Conservation (phyloP, 306 rosid genomes). For the Cucumis hystrix region DNA sequence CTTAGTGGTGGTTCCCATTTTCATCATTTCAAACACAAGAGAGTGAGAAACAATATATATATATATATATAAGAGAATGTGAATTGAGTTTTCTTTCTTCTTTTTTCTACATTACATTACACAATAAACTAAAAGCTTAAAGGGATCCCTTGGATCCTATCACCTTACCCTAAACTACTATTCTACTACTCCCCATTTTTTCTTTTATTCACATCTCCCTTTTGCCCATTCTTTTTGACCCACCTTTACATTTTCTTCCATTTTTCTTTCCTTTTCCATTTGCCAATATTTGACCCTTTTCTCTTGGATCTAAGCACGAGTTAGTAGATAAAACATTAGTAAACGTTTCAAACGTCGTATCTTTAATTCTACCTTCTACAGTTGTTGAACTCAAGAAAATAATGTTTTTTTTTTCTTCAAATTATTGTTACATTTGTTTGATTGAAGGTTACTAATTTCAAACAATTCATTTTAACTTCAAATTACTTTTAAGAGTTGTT, state of each 20-base stretch:
- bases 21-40: conserved; percentile 28
- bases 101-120: neutral
- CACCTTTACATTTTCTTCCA: conserved; percentile 9
- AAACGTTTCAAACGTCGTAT: too few relatives aligned
- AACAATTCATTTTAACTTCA: neutral
- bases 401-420: neutral
- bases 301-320: too few relatives aligned
- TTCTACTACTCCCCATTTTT: neutral
- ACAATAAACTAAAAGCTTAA: conserved; percentile 9
- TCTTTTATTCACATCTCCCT: neutral
- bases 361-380: too few relatives aligned
- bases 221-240: conserved; percentile 29
- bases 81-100: neutral
- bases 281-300: conserved; percentile 26
- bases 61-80: neutral
- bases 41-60: neutral
- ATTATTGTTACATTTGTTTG: neutral
- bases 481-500: neutral
- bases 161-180: neutral
- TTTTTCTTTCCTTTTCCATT: neutral
- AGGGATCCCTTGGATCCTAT: conserved; percentile 40
- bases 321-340: too few relatives aligned
- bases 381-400: too few relatives aligned
- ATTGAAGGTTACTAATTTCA: neutral
- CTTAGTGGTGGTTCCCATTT: conserved; percentile 59